Evolutionary conservation across 805 yeast species (phyloP).

Genomic region (Scheffersomyces amazonensis): DNA sequence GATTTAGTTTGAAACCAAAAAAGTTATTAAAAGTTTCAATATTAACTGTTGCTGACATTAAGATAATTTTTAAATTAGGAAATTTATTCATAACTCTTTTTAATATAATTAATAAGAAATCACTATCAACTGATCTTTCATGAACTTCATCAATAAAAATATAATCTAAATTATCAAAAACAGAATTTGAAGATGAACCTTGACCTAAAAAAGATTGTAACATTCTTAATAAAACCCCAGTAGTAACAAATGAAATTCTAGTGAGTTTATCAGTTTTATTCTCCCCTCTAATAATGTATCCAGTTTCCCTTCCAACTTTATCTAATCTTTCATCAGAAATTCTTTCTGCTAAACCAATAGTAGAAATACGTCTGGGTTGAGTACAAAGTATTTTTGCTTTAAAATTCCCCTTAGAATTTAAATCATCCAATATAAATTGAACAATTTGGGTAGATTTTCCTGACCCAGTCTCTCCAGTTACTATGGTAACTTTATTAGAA

Average conservation of each 20-base stretch:
- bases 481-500: slow-evolving; percentile 61
- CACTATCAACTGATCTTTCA: slow-evolving; percentile 89
- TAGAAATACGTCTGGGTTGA: slow-evolving; percentile 94
- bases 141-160: slow-evolving; percentile 95
- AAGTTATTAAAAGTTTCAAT: slow-evolving; percentile 62
- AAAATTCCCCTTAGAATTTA: slow-evolving; percentile 48
- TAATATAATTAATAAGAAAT: slow-evolving; percentile 73
- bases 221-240: slow-evolving; percentile 88
- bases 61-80: slow-evolving; percentile 60
- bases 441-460: slow-evolving; percentile 96
- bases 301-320: slow-evolving; percentile 71
- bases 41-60: slow-evolving; percentile 95
- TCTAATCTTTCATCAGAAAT: slow-evolving; percentile 79
- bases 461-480: slow-evolving; percentile 97
- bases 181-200: slow-evolving; percentile 18
- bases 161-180: slow-evolving; percentile 59
- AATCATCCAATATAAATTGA: slow-evolving; percentile 77
- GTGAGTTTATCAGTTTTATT: slow-evolving; percentile 61
- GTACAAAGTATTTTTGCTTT: slow-evolving; percentile 73
- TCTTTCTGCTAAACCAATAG: slow-evolving; percentile 91
- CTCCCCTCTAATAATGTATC: slow-evolving; percentile 89
- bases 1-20: slow-evolving; percentile 53
- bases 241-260: slow-evolving; percentile 82
- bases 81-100: slow-evolving; percentile 54
- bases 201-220: slow-evolving; percentile 53